Conservation (phyloP, 768 basidiomycete species). For the Podaxis sp. region DNA sequence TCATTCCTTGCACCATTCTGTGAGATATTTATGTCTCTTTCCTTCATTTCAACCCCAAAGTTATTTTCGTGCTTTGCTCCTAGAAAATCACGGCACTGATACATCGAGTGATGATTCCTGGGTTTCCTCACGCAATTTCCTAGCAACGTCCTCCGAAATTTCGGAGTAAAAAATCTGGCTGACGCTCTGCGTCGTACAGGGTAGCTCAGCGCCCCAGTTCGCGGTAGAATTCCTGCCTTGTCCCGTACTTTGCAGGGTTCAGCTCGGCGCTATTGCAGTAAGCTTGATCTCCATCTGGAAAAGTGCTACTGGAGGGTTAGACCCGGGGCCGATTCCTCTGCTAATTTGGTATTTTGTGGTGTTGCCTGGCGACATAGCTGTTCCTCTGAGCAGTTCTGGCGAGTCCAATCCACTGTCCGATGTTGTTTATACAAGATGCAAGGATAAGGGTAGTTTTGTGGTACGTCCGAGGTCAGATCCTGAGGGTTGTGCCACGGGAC, state of each 20-base stretch:
- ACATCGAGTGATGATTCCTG: not conserved
- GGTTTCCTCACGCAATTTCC: slow-evolving; percentile 37
- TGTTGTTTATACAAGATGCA: too few relatives aligned
- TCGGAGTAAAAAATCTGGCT: slow-evolving; percentile 43
- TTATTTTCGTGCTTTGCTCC: not conserved
- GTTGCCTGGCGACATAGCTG: slow-evolving; percentile 41
- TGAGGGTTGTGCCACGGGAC: too few relatives aligned
- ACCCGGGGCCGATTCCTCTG: slow-evolving; percentile 48
- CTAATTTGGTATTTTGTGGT: slow-evolving; percentile 48
- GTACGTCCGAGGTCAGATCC: too few relatives aligned
- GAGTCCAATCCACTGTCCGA: not conserved
- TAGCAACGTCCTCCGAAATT: slow-evolving; percentile 42
- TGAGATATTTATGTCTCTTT: slow-evolving; percentile 24
- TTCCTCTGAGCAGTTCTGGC: not conserved
- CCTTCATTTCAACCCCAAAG: not conserved
- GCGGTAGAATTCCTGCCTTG: slow-evolving; percentile 46
- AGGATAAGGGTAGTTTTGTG: too few relatives aligned
- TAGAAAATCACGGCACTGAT: not conserved
- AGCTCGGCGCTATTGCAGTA: slow-evolving; percentile 47
- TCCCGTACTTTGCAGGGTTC: slow-evolving; percentile 37
- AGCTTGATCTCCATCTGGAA: not conserved
- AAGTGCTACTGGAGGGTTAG: not conserved
- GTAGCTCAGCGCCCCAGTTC: slow-evolving; percentile 30
- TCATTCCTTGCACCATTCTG: slow-evolving; percentile 49
- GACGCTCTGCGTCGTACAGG: slow-evolving; percentile 41